Conservation (phyloP, 2,329 filamentous ascomycete genomes). For the Talaromyces sp. region DNA sequence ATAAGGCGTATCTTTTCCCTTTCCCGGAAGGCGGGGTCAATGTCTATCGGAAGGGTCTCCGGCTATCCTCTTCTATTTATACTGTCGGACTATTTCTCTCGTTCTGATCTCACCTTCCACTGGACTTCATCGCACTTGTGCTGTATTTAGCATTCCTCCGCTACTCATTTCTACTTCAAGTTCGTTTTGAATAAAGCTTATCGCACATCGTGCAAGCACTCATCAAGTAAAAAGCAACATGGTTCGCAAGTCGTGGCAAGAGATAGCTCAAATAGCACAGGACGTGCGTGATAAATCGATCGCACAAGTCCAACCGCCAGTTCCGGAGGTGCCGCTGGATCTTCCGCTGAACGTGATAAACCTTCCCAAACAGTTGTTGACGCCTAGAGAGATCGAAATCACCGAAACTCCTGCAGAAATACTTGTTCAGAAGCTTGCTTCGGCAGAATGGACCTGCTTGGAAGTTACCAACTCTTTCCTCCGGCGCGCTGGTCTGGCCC, state of each 20-base stretch:
- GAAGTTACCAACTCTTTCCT: slow-evolving; percentile 46
- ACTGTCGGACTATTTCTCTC: too few relatives aligned
- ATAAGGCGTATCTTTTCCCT: too few relatives aligned
- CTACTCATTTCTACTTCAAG: too few relatives aligned
- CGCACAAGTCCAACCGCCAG: slow-evolving; percentile 29
- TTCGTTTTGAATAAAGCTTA: too few relatives aligned
- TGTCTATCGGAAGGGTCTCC: background rate
- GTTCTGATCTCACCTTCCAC: too few relatives aligned
- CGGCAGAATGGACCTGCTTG: slow-evolving; percentile 37
- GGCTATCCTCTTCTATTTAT: too few relatives aligned
- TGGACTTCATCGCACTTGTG: too few relatives aligned
- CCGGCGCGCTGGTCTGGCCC: slow-evolving; percentile 25
- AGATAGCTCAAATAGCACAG: slow-evolving; percentile 32
- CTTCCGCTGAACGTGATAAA: slow-evolving; percentile 25
- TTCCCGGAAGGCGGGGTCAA: background rate
- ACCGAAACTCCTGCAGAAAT: slow-evolving; percentile 42
- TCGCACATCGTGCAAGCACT: background rate
- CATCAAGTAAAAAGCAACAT: background rate
- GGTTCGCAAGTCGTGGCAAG: slow-evolving; percentile 27
- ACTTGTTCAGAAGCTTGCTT: background rate
- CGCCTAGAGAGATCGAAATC: slow-evolving; percentile 45
- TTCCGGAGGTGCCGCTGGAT: slow-evolving; percentile 30
- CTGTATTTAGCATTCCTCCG: too few relatives aligned
- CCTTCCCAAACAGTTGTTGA: slow-evolving; percentile 45
- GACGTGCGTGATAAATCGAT: slow-evolving; percentile 37